Evolutionary conservation across 2,329 filamentous ascomycete species (phyloP), one percentile per base, ranked within the genome.

Genomic region (Alternaria tenuissima): DNA sequence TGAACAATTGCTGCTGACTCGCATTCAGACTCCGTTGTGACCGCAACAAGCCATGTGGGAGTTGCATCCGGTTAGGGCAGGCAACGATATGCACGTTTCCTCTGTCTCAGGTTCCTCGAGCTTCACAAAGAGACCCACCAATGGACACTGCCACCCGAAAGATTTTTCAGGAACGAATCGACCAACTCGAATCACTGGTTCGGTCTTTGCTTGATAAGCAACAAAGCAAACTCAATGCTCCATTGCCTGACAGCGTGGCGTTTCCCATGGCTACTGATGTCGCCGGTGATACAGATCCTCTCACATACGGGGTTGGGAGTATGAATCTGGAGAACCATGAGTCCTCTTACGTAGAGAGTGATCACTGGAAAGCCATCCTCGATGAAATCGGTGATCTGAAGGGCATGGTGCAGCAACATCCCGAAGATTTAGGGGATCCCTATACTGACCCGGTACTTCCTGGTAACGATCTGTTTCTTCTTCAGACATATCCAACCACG

Each of bases 381-480:
- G 43, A 46, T 28, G 43, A 46, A 24, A 46, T 46, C 4, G 28
- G 43, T 28, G 43, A 30, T 26, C 43, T 46, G 26, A 46, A 46
- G 28, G 43, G 28, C 24, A 46, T 46, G 43, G 24, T 46, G 28
- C 43, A 46, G 43, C 24, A 46, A 30, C 26, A 46, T 18, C 8
- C n/a, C 3, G 43, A 46, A 46, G 43, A 46, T 28, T n/a, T 24
- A 18, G 28, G 28, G 11, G 28, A 11, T 30, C 2, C 11, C n/a
- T 7, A 46, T 18, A 12, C 26, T 30, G 16, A 18, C 9, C 43
- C 24, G 28, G 28, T 28, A 30, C 5, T 46, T 18, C 43, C 43
- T 46, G 43, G 43, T n/a, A 46, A 46, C n/a, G 43, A 46, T 28
- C 43, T 46, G n/a, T 46, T 46, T 30, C 43, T 46, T 46, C 43